Evolutionary conservation across 768 basidiomycete species (phyloP).

Genomic region (Auriscalpium microsporum): DNA sequence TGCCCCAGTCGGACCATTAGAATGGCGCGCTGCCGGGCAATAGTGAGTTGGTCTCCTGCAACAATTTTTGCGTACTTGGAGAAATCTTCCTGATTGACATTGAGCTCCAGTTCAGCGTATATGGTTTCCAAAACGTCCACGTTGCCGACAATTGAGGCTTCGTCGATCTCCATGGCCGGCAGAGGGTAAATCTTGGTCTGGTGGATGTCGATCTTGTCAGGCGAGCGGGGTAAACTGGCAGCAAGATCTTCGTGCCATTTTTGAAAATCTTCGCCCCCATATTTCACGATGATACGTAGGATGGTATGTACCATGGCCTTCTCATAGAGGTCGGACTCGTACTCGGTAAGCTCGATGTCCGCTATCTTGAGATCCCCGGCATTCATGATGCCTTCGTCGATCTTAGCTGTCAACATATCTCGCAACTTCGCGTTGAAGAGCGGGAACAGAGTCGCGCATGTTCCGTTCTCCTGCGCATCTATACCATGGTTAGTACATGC

Average conservation of each 20-base stretch:
- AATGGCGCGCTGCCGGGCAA: too few species aligned
- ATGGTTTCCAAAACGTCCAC: constrained; percentile 25
- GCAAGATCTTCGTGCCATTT: constrained; percentile 18
- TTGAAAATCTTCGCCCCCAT: constrained; percentile 24
- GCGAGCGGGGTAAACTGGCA: constrained; percentile 12
- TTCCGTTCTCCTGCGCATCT: constrained; percentile 30
- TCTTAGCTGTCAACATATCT: constrained; percentile 19
- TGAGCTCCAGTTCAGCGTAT: constrained; percentile 18
- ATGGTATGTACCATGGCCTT: constrained; percentile 19
- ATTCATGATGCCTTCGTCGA: constrained; percentile 14
- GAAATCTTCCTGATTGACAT: constrained; percentile 2
- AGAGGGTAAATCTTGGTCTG: constrained; percentile 23
- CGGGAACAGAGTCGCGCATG: constrained; percentile 26
- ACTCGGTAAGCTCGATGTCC: constrained; percentile 22
- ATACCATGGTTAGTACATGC: background rate
- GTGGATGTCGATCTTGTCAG: constrained; percentile 22
- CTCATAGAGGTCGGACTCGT: background rate
- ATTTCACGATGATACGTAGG: constrained; percentile 22
- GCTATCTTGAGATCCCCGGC: constrained; percentile 19
- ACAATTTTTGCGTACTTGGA: background rate
- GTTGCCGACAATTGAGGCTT: constrained; percentile 28
- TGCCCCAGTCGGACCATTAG: too few species aligned
- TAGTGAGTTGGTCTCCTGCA: too few species aligned
- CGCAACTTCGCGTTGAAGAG: constrained; percentile 19
- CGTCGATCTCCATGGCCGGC: constrained; percentile 29